These are phyloP conservation scores for Asterionellopsis glacialis DNA, from an alignment of 108 stramenopile species.

Conservation along the genomic window DNA sequence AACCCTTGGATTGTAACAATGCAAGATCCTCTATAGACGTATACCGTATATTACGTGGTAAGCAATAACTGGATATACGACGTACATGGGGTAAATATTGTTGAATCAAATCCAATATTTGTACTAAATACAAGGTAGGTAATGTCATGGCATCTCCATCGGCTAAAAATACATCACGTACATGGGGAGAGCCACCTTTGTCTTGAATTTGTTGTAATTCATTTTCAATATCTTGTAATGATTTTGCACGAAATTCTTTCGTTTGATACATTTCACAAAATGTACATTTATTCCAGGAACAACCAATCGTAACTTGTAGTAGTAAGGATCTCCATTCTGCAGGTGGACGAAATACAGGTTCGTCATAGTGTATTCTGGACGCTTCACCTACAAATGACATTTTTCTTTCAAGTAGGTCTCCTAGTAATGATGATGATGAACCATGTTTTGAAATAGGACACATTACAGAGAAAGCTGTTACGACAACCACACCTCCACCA, in stretches of 20 bases:
- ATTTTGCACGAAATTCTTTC: slow-evolving; percentile 16
- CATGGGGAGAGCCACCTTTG: slow-evolving; percentile 1
- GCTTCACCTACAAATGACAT: too few species aligned
- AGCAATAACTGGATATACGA: slow-evolving; percentile 12
- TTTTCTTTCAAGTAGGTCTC: too few species aligned
- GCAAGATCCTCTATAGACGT: slow-evolving; percentile 8
- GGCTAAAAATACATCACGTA: slow-evolving; percentile 19
- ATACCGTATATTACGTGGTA: slow-evolving; percentile 14
- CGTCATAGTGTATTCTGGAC: background rate
- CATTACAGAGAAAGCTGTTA: too few species aligned
- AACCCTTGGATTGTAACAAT: slow-evolving; percentile 1
- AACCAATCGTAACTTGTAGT: slow-evolving; percentile 19
- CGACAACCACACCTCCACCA: too few species aligned
- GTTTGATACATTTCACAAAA: slow-evolving; percentile 28
- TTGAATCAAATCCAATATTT: slow-evolving; percentile 6
- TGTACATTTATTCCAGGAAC: slow-evolving; percentile 17
- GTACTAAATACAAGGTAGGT: background rate
- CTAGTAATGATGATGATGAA: too few species aligned
- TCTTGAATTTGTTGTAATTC: slow-evolving; percentile 7
- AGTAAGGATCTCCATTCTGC: slow-evolving; percentile 18
- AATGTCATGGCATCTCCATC: slow-evolving; percentile 28
- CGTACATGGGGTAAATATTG: slow-evolving; percentile 8
- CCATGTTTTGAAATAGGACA: too few species aligned
- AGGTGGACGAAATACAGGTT: slow-evolving; percentile 23
- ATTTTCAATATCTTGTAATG: slow-evolving; percentile 2